phyloP scores from a whole-genome alignment of 305 asterid species.

The Ilex paraguariensis region DNA sequence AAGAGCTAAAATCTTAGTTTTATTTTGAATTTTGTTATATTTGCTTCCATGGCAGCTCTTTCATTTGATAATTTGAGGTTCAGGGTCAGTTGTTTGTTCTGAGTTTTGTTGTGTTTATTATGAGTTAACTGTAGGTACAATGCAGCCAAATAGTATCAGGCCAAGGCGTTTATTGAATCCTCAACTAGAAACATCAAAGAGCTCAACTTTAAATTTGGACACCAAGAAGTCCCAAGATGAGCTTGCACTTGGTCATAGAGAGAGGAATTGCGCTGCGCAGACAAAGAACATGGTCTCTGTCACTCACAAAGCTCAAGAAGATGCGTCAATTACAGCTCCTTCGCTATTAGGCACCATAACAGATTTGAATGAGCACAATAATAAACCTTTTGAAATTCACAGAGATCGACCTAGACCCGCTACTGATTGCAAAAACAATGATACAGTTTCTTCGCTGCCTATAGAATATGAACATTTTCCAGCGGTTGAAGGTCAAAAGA shows the following conservation, averaged over 20 bases:
- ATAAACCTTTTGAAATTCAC: conserved; percentile 31
- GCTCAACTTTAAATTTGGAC: conserved; percentile 31
- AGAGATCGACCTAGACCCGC: conserved; percentile 37
- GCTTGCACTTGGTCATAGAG: conserved; percentile 24
- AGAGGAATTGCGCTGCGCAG: conserved; percentile 28
- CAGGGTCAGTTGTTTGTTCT: not conserved
- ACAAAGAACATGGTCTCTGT: conserved; percentile 28
- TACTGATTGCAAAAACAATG: conserved; percentile 29
- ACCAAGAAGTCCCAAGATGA: conserved; percentile 39
- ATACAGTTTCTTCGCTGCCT: conserved; percentile 36
- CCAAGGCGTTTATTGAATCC: conserved; percentile 61
- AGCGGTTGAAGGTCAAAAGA: conserved; percentile 52
- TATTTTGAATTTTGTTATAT: not conserved
- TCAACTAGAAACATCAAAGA: conserved; percentile 46
- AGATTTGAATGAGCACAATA: conserved; percentile 33
- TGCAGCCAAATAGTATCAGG: conserved; percentile 47
- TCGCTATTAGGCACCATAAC: conserved; percentile 53
- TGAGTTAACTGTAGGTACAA: conserved; percentile 37
- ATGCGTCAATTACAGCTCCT: conserved; percentile 54
- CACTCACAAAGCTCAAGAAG: conserved; percentile 43
- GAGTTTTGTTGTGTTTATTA: conserved; percentile 6
- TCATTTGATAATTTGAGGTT: conserved; percentile 2
- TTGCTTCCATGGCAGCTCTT: conserved; percentile 4
- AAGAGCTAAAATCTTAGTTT: not conserved
- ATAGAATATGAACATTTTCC: conserved; percentile 29